Base-by-base conservation (phyloP, 83 land plant species). In the Thuja plicata region DNA sequence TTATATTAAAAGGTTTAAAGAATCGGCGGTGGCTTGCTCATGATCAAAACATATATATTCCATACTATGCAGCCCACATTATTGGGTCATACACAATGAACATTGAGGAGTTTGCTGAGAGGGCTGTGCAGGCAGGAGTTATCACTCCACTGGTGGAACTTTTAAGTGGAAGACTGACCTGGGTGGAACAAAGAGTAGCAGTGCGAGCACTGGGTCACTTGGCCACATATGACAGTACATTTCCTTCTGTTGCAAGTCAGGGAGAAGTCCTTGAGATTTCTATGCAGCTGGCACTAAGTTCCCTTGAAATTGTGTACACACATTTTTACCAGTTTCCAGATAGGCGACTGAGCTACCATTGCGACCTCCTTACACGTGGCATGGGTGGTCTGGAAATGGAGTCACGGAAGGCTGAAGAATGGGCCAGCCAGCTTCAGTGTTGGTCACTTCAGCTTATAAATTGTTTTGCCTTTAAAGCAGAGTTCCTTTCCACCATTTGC, bases 1-100 rank as follows among this genome's bases (percentile, higher is more conserved):
- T 97, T 34, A 95, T 97, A 86, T 95, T 94, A 93, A 97, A 97
- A 88, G 98, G 98, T n/a, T 88, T 95, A 32, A 96, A 95, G 78
- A 94, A 97, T 86, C 89, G 96, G 32, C 94, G 97, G n/a, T 97
- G 99, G 99, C 97, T 96, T 71, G 88, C 95, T 30, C 96, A 95
- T 90, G 99, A 97, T 88, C 99, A 97, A 81, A 97, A 96, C 88
- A 95, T 97, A 50, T 97, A 96, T 84, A 97, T 97, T 82, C 98
- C 99, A 17, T 97, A 97, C 87, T 97, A 97, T 93, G 99, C 99
- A n/a, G 99, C 99, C 32, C 99, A 97, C 89, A 96, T 97, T n/a
- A 96, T 97, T 89, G 99, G 99, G 62, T 97, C 99, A 30, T 97
- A 97, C 91, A 97, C 99, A 7, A 97, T 97, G 99, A 95, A 96